Evolutionary conservation across 176 grass and related monocot species (phyloP), one percentile per base, ranked within the genome.

Genomic region (Oryza rufipogon): DNA sequence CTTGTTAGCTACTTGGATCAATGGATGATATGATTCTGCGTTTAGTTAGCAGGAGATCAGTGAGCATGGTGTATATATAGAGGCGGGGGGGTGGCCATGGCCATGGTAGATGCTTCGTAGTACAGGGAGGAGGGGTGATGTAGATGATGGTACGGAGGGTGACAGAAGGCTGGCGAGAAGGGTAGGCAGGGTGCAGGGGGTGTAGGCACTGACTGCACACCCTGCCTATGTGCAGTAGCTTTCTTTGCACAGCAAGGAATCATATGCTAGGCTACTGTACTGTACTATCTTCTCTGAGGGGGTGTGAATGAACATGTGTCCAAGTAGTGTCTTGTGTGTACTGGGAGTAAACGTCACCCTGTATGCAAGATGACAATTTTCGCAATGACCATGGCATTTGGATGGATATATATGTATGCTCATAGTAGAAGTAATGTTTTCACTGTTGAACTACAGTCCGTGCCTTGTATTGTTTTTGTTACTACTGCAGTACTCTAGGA

Each of bases 151-250:
- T 84, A 84, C 81, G 71, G 82, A 85, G 48, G 77, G 71, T 41
- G 82, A 89, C 88, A 89, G 5, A 77, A 89, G 77, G 72, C 83
- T 85, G 82, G 23, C 22, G 71, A 81, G 46, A 63, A 39, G 47
- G 28, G 72, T 81, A 42, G 7, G 7, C 1, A 4, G 14, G 33
- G 33, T 34, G 33, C 33, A 34, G 33, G 2, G 2, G 33, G 33
- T 34, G 4, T 34, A 34, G 33, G 33, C 33, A 34, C 19, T 3
- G 20, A 22, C 70, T 72, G 23, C 41, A 25, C 23, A 30, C 71
- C 23, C 71, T 75, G 71, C 15, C 81, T 75, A 70, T 60, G 83
- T 77, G 25, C 47, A 4, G 73, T 84, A 69, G 64, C 77, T 66
- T 67, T 81, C 85, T 52, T 20, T 30, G 77, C 45, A 86, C 70